Base-by-base conservation (phyloP, 164 flowering plant species). In the Vitis rupestris region DNA sequence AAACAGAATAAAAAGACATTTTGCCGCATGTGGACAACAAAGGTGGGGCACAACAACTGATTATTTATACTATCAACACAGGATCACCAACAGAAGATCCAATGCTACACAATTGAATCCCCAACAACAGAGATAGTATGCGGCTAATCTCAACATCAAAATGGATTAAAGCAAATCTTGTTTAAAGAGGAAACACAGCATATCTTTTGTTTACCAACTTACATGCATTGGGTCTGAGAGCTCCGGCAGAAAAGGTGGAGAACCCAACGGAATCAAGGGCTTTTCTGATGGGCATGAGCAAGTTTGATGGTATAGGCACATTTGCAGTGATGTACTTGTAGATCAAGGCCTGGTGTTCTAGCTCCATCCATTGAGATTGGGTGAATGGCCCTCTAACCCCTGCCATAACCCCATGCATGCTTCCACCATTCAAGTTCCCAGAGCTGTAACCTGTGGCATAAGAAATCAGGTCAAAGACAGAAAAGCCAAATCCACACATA, bases 301-400 rank as follows among this genome's bases (percentile, higher is more conserved):
- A 82, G 81, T 82, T 82, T 52, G 96, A 75, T 16, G 98, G 98
- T 9, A 94, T 72, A 29, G 94, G 91, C 15, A 80, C 80, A 76
- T 89, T 88, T 60, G 96, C 85, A 74, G 77, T 85, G 57, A 94
- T 83, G 83, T 89, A 83, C 62, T 90, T 91, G 88, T 83, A 92
- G 84, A 94, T 94, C 89, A 91, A 77, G 51, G 96, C 92, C 75
- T 94, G 98, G 61, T 87, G 93, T 72, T 94, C 96, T 1, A 94
- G 82, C 83, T 94, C 97, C 86, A 89, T 76, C 97, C 96, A 94
- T 52, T 94, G 98, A 48, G 93, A 85, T 62, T 88, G 90, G 49
- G 96, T 90, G 63, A 94, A 91, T 67, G 89, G 90, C 11, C 95
- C 95, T 80, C 87, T 82, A 8, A 74, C 67, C n/a, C 89, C 86